Evolutionary conservation across 441 rosid genomes (phyloP), one percentile per base, ranked within the genome.

Genomic region (Syzygium malaccense): DNA sequence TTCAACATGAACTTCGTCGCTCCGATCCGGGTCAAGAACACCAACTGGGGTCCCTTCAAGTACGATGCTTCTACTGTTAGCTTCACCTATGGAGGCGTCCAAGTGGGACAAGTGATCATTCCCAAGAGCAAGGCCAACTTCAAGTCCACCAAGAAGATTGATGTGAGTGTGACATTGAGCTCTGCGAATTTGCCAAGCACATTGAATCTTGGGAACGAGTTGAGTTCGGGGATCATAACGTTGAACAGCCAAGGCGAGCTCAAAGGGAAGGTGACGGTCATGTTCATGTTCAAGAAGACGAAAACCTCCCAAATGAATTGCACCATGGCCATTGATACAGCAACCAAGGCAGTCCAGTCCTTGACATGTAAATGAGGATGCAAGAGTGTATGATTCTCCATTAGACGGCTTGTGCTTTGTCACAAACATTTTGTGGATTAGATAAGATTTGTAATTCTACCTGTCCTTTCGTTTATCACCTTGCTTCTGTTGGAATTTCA

Each of bases 11-110:
- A 54, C 26, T 86, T 89, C 83, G 1, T 49, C 28, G 90, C 90
- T 4, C 88, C 88, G 0, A 28, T 89, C 33, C 60, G 88, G 37
- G 56, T 89, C 79, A 86, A 86, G 88, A 89, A 89, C 79, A 32
- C 90, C 68, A 86, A 89, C 62, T 89, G 87, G 45, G 88, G 90
- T n/a, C 88, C 88, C 20, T 89, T 71, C 88, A 89, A 86, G 88
- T 89, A 86, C 62, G 88, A 89, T 14, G 86, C 86, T 62, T 49
- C 88, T 14, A 57, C 55, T 8, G 58, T 89, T 6, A 18, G 51
- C 41, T 86, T 89, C 90, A 55, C 86, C 53, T 86, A 89, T 25
- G 88, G 55, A 17, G 88, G 90, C 9, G 55, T 89, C 13, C 49
- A 56, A 11, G 79, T 89, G 11, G 90, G 90, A 86, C 57, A 86